phyloP scores from a whole-genome alignment of 2,329 filamentous ascomycete genomes.

The Apiospora kogelbergensis region DNA sequence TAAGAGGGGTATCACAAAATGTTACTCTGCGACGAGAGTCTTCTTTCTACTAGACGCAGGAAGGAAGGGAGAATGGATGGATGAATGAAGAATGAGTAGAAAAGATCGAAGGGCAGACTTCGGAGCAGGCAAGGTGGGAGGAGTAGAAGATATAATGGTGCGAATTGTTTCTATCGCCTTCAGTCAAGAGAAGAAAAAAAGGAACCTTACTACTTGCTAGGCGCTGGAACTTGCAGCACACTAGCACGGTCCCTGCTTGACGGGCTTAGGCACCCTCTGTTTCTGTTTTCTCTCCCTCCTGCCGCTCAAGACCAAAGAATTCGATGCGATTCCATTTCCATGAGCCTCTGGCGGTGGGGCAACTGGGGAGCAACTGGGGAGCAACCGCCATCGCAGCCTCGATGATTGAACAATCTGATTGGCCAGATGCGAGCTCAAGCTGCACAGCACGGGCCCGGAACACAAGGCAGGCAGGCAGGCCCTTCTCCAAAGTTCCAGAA shows the following conservation, averaged over 20 bases:
- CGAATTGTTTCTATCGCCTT: conserved; percentile 8
- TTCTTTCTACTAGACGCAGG: conserved; percentile 3
- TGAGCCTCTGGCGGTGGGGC: conserved; percentile 11
- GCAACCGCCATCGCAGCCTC: conserved; percentile 11
- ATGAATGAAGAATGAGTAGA: conserved; percentile 9
- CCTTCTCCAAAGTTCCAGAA: conserved; percentile 18
- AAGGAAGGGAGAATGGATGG: conserved; percentile 1
- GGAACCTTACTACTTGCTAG: neutral
- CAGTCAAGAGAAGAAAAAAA: conserved; percentile 1
- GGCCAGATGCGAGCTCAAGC: neutral
- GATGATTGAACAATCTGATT: neutral
- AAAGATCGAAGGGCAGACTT: conserved; percentile 2
- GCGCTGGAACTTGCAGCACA: conserved; percentile 7
- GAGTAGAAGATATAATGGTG: conserved; percentile 10
- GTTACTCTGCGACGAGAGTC: conserved; percentile 10
- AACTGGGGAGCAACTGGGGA: conserved; percentile 11
- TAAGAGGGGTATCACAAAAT: conserved; percentile 12
- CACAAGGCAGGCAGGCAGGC: neutral
- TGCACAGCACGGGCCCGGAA: conserved; percentile 9
- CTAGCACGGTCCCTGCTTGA: conserved; percentile 10
- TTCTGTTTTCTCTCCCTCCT: neutral
- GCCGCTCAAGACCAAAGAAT: conserved; percentile 13
- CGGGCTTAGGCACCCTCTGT: neutral
- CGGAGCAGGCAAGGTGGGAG: conserved; percentile 7
- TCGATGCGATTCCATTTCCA: conserved; percentile 17